Conservation (phyloP, 2,329 filamentous ascomycete species). For the Aspergillus ustus region DNA sequence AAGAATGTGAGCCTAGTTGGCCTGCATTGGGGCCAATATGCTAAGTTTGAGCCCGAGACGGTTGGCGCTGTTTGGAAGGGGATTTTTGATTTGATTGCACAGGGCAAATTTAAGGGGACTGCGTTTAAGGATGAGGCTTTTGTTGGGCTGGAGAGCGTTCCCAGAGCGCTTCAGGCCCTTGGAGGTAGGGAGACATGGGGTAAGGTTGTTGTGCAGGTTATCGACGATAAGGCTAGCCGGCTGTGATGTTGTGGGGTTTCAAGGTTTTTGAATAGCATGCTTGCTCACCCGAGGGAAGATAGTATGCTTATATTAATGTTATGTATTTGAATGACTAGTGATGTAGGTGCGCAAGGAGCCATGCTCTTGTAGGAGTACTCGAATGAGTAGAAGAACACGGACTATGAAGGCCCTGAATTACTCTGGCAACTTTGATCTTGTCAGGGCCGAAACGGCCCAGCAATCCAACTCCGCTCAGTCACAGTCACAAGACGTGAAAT, state of each 20-base stretch:
- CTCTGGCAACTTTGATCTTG: slow-evolving; percentile 41
- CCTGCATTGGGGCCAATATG: slow-evolving; percentile 89
- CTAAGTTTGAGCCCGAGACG: slow-evolving; percentile 70
- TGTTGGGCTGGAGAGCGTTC: slow-evolving; percentile 78
- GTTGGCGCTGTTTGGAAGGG: slow-evolving; percentile 79
- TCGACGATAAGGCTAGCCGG: slow-evolving; percentile 66
- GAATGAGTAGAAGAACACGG: slow-evolving; percentile 46
- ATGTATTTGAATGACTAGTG: background rate
- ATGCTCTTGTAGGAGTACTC: slow-evolving; percentile 49
- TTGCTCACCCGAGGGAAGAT: too few species aligned
- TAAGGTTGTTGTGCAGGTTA: slow-evolving; percentile 89
- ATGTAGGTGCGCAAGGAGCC: slow-evolving; percentile 53
- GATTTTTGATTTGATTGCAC: slow-evolving; percentile 74
- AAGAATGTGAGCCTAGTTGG: slow-evolving; percentile 94
- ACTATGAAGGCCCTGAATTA: slow-evolving; percentile 52
- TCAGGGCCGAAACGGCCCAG: slow-evolving; percentile 23
- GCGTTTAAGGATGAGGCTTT: slow-evolving; percentile 82
- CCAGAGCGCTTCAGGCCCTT: slow-evolving; percentile 74
- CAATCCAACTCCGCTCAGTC: slow-evolving; percentile 47
- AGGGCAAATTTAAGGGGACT: slow-evolving; percentile 80
- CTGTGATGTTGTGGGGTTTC: slow-evolving; percentile 28
- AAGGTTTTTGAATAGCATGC: background rate
- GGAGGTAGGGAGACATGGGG: slow-evolving; percentile 88
- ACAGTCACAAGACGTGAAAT: slow-evolving; percentile 49
- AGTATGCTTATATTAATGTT: background rate